Evolutionary conservation across 2,329 filamentous ascomycete species (phyloP), one percentile per base, ranked within the genome.

Genomic region (Fusarium mexicanum): DNA sequence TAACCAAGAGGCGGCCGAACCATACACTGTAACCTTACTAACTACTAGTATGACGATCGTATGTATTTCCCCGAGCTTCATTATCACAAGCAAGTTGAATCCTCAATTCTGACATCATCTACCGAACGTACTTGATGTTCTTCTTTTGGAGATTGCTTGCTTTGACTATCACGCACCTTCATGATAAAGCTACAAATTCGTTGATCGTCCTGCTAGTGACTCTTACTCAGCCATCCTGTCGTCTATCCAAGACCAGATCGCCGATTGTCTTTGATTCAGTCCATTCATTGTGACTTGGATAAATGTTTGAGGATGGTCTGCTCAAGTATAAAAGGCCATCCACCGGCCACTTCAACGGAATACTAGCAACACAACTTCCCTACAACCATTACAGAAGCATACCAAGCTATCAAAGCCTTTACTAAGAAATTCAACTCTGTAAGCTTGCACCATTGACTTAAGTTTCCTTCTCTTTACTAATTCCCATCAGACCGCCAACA

Each of bases 221-320:
- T 33, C 8, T 43, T 20, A 57, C 16, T 16, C 5, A 57, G 18
- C 20, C 2, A 24, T 31, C 11, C 3, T 0, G 3, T 9, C n/a
- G 4, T 33, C 8, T 6, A 20, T 2, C 6, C 5, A 6, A 10
- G 2, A 3, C 2, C 3, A 2, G 4, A 41, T 29, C 26, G 20
- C 3, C 38, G 26, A 57, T 57, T 12, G 3, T 1, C 3, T 24
- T 18, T 14, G 0, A 35, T 16, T 2, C 2, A 17, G 8, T 16
- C 8, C 3, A 8, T 6, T 2, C 20, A 3, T 20, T 8, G 26
- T 13, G 1, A 20, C 8, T n/a, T 33, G 0, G 3, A 33, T 14
- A 6, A 0, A 3, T 29, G 12, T 14, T 8, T 14, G 3, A 11
- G 0, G 2, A 9, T 17, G 6, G 0, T 3, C 3, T 13, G 1